These are phyloP conservation scores for Cryptococcus deneoformans DNA, from an alignment of 1,284 basidiomycete species.

Conservation along the genomic window DNA sequence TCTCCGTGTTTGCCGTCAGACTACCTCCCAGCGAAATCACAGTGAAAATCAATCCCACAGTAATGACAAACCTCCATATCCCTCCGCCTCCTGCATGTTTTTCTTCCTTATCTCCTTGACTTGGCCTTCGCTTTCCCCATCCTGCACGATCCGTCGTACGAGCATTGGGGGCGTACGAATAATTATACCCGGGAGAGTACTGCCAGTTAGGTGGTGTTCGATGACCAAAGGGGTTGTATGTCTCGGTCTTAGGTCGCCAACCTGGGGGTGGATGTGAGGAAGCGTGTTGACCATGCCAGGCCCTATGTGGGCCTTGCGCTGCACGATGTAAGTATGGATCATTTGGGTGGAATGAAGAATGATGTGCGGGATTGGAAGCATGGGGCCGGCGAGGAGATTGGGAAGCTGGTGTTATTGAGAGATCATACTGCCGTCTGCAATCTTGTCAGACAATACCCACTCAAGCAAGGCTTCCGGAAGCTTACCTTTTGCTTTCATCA, in stretches of 20 bases:
- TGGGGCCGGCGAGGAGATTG: neutral
- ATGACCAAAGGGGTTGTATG: conserved; percentile 26
- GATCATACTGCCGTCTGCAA: conserved; percentile 26
- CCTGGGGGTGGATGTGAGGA: neutral
- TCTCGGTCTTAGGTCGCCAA: conserved; percentile 3
- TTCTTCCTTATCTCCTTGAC: conserved; percentile 4
- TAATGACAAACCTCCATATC: conserved; percentile 29
- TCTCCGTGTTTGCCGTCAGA: conserved; percentile 23
- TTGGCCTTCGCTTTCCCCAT: neutral
- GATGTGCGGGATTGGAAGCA: neutral
- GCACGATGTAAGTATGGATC: conserved; percentile 18
- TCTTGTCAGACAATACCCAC: neutral
- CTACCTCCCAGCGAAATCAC: conserved; percentile 34
- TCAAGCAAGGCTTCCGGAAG: neutral
- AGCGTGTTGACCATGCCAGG: conserved; percentile 16
- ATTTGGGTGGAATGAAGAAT: conserved; percentile 13
- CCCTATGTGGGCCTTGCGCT: conserved; percentile 23
- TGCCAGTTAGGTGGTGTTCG: conserved; percentile 18
- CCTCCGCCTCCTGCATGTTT: conserved; percentile 26
- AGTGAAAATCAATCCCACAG: conserved; percentile 25
- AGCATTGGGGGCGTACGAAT: conserved; percentile 9
- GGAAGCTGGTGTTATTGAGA: conserved; percentile 13
- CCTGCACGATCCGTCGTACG: conserved; percentile 3
- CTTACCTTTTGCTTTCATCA: conserved; percentile 36
- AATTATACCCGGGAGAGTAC: conserved; percentile 14